phyloP scores from a whole-genome alignment of 139 green algal species.

The Medakamo hakoo region DNA sequence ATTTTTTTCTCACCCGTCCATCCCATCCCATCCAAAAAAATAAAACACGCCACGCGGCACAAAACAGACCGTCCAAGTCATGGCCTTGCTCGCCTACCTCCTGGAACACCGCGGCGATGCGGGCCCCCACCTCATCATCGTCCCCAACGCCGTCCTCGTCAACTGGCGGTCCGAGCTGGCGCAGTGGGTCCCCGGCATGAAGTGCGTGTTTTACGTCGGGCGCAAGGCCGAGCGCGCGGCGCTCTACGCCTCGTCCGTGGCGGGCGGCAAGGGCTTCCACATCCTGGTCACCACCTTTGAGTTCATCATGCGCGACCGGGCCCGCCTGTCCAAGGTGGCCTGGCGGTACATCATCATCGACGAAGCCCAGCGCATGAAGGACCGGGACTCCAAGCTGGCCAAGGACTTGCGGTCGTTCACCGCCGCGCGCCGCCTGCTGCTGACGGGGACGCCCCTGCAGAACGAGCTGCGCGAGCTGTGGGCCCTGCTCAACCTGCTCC shows the following conservation, averaged over 20 bases:
- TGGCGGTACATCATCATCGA: conserved; percentile 98
- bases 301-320: conserved; percentile 84
- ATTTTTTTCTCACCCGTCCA: neutral
- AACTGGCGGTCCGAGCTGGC: conserved; percentile 93
- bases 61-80: conserved; percentile 83
- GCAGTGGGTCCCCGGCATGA: conserved; percentile 68
- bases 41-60: neutral
- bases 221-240: conserved; percentile 48
- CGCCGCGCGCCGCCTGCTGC: conserved; percentile 40
- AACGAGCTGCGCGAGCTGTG: conserved; percentile 88
- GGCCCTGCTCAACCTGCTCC: conserved; percentile 76
- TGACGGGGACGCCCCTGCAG: conserved; percentile 72
- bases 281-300: conserved; percentile 97
- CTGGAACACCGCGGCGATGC: conserved; percentile 91
- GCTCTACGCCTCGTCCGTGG: conserved; percentile 44
- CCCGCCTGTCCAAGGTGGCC: conserved; percentile 49
- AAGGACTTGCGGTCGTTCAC: conserved; percentile 67
- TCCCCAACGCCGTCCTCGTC: conserved; percentile 93
- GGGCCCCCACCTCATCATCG: conserved; percentile 92
- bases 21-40: neutral
- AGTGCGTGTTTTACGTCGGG: conserved; percentile 57
- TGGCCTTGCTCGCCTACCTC: conserved; percentile 85
- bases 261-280: conserved; percentile 73
- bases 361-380: conserved; percentile 96
- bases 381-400: conserved; percentile 56